phyloP scores from a whole-genome alignment of 768 basidiomycete species.

The Terana coerulea region DNA sequence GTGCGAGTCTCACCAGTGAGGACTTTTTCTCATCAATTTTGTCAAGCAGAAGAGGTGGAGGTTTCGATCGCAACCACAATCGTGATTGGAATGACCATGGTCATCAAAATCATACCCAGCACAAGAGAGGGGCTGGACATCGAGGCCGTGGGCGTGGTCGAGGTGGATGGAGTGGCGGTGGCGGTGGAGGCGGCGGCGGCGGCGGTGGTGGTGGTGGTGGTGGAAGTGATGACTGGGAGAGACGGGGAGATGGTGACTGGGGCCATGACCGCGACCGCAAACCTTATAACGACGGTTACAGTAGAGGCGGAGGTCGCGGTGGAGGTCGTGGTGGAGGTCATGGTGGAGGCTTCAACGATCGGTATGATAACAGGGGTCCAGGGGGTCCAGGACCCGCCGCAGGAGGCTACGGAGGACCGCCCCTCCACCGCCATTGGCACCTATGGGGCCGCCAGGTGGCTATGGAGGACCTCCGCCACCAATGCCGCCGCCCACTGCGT shows the following conservation, averaged over 20 bases:
- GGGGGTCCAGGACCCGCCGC: too few species aligned
- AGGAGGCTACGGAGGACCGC: conserved; percentile 26
- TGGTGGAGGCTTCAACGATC: conserved; percentile 22
- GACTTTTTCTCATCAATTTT: conserved; percentile 10
- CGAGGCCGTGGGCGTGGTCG: conserved; percentile 33
- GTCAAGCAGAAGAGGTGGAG: conserved; percentile 23
- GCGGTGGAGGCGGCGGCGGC: conserved; percentile 30
- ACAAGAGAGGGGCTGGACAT: conserved; percentile 34
- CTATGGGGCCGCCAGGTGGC: conserved; percentile 27
- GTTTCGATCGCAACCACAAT: conserved; percentile 26
- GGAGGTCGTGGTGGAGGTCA: conserved; percentile 16
- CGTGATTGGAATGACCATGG: conserved; percentile 47
- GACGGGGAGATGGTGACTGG: conserved; percentile 20
- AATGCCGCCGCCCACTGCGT: conserved; percentile 18
- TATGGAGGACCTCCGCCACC: conserved; percentile 37
- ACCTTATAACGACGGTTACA: conserved; percentile 21
- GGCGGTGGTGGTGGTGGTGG: conserved; percentile 29
- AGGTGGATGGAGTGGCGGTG: conserved; percentile 38
- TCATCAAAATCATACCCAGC: conserved; percentile 27
- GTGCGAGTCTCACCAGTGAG: conserved; percentile 1
- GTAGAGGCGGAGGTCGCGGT: conserved; percentile 20
- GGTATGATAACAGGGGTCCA: conserved; percentile 22
- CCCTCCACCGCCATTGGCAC: conserved; percentile 18
- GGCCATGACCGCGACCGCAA: conserved; percentile 28
- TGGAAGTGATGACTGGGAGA: conserved; percentile 40